phyloP scores from a whole-genome alignment of 495 filamentous ascomycete genomes.

The Staphylotrichum longicolle region DNA sequence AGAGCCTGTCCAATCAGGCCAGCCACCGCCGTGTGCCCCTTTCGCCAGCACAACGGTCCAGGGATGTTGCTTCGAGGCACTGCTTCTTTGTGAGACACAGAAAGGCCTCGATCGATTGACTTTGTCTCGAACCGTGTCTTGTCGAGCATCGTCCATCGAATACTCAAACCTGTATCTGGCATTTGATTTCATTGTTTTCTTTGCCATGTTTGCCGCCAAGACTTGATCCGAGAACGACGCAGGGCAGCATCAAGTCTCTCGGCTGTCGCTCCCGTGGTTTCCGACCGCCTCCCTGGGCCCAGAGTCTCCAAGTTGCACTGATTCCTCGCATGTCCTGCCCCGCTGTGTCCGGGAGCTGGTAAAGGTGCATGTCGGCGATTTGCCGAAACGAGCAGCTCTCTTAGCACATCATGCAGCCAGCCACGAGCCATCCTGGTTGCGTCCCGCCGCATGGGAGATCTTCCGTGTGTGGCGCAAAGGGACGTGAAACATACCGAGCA shows the following conservation, averaged over 20 bases:
- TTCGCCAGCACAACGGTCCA: neutral
- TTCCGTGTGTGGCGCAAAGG: neutral
- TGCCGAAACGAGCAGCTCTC: conserved; percentile 1
- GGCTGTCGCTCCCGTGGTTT: neutral
- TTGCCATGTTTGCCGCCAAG: conserved; percentile 5
- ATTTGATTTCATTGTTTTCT: neutral
- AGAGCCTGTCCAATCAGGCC: conserved; percentile 14
- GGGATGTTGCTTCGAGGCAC: conserved; percentile 6
- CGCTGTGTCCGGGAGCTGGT: neutral
- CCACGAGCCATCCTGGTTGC: neutral
- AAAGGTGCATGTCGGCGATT: neutral
- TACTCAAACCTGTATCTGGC: neutral
- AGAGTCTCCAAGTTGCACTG: neutral
- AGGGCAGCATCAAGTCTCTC: neutral
- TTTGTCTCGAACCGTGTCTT: neutral
- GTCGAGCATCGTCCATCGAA: too few species aligned
- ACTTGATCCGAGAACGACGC: neutral
- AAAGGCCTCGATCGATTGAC: conserved; percentile 6
- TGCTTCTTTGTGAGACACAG: conserved; percentile 11
- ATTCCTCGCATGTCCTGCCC: neutral
- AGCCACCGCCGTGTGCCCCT: conserved; percentile 5
- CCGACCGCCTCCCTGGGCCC: conserved; percentile 6
- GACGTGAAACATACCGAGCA: conserved; percentile 5
- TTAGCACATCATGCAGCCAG: conserved; percentile 6
- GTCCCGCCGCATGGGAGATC: neutral